These are phyloP conservation scores for Dioscorea alata DNA, from an alignment of 106 monocot genomes.

Conservation along the genomic window DNA sequence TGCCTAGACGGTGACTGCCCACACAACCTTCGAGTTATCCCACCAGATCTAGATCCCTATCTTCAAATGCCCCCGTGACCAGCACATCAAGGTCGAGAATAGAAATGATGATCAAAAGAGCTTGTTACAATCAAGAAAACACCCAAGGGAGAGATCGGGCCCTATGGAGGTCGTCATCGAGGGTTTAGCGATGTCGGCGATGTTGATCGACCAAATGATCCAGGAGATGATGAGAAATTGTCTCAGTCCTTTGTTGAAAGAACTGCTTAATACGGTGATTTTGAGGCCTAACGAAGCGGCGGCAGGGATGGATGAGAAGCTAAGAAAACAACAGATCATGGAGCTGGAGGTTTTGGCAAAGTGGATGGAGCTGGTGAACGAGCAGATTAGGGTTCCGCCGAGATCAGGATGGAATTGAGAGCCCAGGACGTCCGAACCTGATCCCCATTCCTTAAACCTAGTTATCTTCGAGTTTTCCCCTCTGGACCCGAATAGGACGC, in stretches of 20 bases:
- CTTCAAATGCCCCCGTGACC: slow-evolving; percentile 29
- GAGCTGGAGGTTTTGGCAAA: slow-evolving; percentile 65
- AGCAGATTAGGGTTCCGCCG: slow-evolving; percentile 25
- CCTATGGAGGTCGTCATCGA: not conserved
- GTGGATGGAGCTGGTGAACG: slow-evolving; percentile 59
- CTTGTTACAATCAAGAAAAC: no score
- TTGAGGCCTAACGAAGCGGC: not conserved
- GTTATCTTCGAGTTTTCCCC: slow-evolving; percentile 21
- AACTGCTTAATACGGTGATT: slow-evolving; percentile 27
- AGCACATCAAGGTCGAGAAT: not conserved
- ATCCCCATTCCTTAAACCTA: not conserved
- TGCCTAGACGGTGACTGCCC: no score
- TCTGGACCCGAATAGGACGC: slow-evolving; percentile 5
- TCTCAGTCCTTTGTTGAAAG: slow-evolving; percentile 57
- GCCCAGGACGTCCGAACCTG: not conserved
- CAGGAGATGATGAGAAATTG: slow-evolving; percentile 54
- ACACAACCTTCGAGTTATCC: slow-evolving; percentile 80
- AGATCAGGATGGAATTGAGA: no score
- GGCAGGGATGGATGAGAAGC: slow-evolving; percentile 23
- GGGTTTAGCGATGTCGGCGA: no score
- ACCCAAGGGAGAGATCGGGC: not conserved
- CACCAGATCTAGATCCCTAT: slow-evolving; percentile 71
- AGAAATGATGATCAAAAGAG: no score
- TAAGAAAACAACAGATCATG: slow-evolving; percentile 58
- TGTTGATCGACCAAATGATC: not conserved